Evolutionary conservation across 2,329 filamentous ascomycete species (phyloP).

Genomic region (Ascochyta rabiei): DNA sequence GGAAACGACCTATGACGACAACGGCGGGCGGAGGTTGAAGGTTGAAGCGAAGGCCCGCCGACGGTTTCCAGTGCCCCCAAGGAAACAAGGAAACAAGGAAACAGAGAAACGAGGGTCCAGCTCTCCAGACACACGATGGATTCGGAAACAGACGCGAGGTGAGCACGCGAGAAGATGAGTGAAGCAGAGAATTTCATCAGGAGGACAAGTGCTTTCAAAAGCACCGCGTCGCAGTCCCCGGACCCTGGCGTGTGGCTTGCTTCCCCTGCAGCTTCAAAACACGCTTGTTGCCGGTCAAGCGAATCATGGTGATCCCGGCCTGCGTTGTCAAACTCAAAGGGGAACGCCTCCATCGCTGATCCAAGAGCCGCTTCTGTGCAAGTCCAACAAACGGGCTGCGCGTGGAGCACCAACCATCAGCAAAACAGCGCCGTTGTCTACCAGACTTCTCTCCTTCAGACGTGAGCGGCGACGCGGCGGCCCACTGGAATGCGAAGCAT

Average conservation of each 20-base stretch:
- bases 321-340: conserved; percentile 13
- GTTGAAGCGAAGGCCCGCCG: conserved; percentile 41
- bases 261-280: conserved; percentile 16
- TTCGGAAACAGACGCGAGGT: conserved; percentile 19
- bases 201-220: conserved; percentile 19
- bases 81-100: conserved; percentile 20
- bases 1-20: conserved; percentile 24
- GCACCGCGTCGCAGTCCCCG: conserved; percentile 18
- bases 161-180: conserved; percentile 14
- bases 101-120: conserved; percentile 32
- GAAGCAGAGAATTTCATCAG: conserved; percentile 23
- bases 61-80: conserved; percentile 18
- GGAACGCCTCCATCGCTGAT: conserved; percentile 15
- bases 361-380: conserved; percentile 9
- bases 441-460: not conserved
- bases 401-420: conserved; percentile 10
- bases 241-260: conserved; percentile 14
- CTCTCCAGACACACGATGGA: conserved; percentile 24
- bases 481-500: conserved; percentile 3
- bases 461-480: not conserved
- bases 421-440: not conserved
- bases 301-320: conserved; percentile 27
- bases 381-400: conserved; percentile 10
- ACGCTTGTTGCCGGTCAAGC: conserved; percentile 21
- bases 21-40: conserved; percentile 28